Percentiles rank a stretch among this genome's conserved stretches.
Conservation (phyloP, 495 filamentous ascomycete genomes). For the Aspergillus taichungensis region DNA sequence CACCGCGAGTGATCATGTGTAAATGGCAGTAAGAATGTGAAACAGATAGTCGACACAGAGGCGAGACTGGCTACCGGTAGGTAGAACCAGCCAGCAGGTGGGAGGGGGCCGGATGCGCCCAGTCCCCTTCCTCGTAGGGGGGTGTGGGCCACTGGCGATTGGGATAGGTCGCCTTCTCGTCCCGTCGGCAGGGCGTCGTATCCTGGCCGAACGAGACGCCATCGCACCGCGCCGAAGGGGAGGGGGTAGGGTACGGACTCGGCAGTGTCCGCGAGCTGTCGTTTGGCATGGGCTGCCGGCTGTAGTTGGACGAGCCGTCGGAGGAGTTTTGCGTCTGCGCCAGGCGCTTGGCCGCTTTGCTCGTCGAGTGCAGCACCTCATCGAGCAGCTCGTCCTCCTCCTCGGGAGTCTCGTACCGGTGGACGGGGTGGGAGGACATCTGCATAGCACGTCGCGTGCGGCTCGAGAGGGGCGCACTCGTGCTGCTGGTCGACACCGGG, state of each 20-base stretch:
- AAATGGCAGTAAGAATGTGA: constrained; percentile 8
- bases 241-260: constrained; percentile 88
- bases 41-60: constrained; percentile 9
- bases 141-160: constrained; percentile 90
- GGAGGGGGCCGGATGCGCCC: constrained; percentile 70
- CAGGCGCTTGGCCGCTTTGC: constrained; percentile 46
- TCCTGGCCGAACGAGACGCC: constrained; percentile 55
- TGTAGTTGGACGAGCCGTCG: constrained; percentile 30
- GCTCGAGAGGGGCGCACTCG: constrained; percentile 62
- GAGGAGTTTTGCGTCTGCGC: constrained; percentile 37
- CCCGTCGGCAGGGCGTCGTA: constrained; percentile 39
- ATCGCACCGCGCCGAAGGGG: constrained; percentile 76
- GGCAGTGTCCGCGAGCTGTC: constrained; percentile 46
- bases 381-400: constrained; percentile 95
- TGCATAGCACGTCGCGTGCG: constrained; percentile 76
- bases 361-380: constrained; percentile 60
- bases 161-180: constrained; percentile 47
- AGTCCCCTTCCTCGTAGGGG: constrained; percentile 83
- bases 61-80: constrained; percentile 31
- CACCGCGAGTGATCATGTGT: constrained; percentile 17
- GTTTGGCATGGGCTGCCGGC: constrained; percentile 44
- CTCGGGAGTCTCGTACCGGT: constrained; percentile 87
- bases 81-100: constrained; percentile 58
- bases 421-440: constrained; percentile 59
- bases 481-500: constrained; percentile 42